These are phyloP conservation scores for Fusarium luffae DNA, from an alignment of 2,329 filamentous ascomycete species.

Conservation along the genomic window DNA sequence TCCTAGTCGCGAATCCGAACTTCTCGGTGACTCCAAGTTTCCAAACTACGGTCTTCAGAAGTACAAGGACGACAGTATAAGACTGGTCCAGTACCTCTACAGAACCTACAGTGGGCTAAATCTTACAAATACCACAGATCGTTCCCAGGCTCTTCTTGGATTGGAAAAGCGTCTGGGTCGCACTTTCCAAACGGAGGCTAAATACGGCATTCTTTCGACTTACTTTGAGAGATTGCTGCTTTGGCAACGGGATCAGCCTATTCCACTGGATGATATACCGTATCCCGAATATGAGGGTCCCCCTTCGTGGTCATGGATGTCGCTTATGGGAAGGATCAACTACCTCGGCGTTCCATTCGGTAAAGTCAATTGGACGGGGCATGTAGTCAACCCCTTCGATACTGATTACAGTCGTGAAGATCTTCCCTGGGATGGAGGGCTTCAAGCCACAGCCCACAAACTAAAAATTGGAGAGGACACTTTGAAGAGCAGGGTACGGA, in stretches of 20 bases:
- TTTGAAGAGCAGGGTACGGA: not conserved
- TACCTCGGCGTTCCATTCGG: not conserved
- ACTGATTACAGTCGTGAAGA: too few species aligned
- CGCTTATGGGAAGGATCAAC: not conserved
- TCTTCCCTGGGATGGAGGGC: not conserved
- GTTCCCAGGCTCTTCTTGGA: not conserved
- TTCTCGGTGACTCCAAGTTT: not conserved
- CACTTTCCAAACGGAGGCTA: not conserved
- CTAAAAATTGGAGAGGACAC: not conserved
- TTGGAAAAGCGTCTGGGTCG: not conserved
- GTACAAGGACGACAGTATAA: not conserved
- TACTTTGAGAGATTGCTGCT: not conserved
- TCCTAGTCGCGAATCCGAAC: not conserved
- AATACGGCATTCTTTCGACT: not conserved
- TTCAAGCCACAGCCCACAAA: not conserved
- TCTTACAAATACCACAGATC: not conserved
- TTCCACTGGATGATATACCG: not conserved
- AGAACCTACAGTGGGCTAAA: not conserved
- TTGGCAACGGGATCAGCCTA: not conserved
- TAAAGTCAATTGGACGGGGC: not conserved
- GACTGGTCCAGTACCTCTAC: not conserved
- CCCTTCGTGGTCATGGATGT: not conserved
- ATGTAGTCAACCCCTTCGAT: not conserved
- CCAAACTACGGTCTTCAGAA: not conserved
- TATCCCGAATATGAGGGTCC: not conserved